Evolutionary conservation across 2,329 filamentous ascomycete species (phyloP).

Genomic region (Neofusicoccum parvum): DNA sequence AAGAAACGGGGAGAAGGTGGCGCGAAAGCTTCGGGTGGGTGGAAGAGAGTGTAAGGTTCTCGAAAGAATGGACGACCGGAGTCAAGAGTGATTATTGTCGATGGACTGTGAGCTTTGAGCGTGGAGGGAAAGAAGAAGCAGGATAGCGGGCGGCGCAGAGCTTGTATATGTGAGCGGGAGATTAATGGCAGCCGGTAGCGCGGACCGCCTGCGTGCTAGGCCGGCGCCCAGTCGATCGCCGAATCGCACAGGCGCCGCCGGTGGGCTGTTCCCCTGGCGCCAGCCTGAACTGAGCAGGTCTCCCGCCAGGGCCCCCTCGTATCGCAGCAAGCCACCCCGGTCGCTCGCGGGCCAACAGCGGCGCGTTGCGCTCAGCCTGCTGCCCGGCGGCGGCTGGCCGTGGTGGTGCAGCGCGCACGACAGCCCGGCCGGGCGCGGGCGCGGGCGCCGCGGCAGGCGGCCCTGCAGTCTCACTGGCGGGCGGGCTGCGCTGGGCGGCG

Average conservation of each 20-base stretch:
- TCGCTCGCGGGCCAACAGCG: conserved; percentile 3
- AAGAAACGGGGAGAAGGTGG: conserved; percentile 20
- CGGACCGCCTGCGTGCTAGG: conserved; percentile 11
- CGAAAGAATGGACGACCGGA: conserved; percentile 24
- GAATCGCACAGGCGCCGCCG: conserved; percentile 8
- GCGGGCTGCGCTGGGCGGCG: not conserved
- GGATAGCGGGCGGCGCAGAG: not conserved
- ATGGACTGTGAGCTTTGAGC: conserved; percentile 21
- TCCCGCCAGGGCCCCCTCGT: conserved; percentile 16
- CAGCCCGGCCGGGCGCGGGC: not conserved
- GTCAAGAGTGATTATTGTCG: conserved; percentile 22
- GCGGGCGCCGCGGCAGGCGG: not conserved
- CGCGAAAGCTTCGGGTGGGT: conserved; percentile 26
- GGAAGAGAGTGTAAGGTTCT: conserved; percentile 21
- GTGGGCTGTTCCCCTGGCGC: conserved; percentile 20
- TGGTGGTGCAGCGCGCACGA: not conserved
- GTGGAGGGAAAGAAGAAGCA: conserved; percentile 16
- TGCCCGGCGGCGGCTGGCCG: conserved; percentile 2
- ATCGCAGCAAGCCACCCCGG: conserved; percentile 5
- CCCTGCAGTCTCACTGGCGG: not conserved
- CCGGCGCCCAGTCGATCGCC: conserved; percentile 17
- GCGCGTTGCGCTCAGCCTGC: not conserved
- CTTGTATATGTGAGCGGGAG: conserved; percentile 23
- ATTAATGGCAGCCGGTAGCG: conserved; percentile 18
- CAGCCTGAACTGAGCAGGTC: conserved; percentile 18